Conservation (phyloP, 805 yeast genomes). For the Saturnispora serradocipensis region DNA sequence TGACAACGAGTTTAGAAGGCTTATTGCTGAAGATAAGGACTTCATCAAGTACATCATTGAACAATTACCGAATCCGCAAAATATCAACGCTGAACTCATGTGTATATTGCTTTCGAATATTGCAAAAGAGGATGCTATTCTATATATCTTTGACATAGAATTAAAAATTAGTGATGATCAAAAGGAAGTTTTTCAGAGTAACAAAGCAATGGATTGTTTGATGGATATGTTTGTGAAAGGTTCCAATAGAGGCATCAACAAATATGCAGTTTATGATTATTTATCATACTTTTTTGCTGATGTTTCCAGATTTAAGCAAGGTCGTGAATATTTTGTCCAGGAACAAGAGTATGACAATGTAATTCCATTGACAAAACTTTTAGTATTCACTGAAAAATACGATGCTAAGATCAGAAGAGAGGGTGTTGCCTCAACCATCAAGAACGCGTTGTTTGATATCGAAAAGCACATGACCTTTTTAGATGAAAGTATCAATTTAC, state of each 20-base stretch:
- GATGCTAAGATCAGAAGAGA: constrained; percentile 75
- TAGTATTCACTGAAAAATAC: constrained; percentile 75
- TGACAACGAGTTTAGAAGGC: constrained; percentile 50
- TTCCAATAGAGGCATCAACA: constrained; percentile 58
- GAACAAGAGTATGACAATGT: constrained; percentile 66
- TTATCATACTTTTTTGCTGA: constrained; percentile 86
- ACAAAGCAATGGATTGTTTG: constrained; percentile 60
- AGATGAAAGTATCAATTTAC: constrained; percentile 55
- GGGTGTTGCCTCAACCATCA: constrained; percentile 88
- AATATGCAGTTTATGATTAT: constrained; percentile 69
- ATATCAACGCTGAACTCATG: constrained; percentile 69
- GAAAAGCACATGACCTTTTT: constrained; percentile 54
- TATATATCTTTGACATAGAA: constrained; percentile 37
- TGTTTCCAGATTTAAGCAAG: constrained; percentile 62
- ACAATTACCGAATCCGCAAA: constrained; percentile 44
- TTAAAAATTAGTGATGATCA: constrained; percentile 27
- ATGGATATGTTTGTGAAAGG: constrained; percentile 90
- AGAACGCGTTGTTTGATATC: constrained; percentile 78
- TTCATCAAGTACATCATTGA: constrained; percentile 42
- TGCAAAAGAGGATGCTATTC: constrained; percentile 65
- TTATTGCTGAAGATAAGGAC: constrained; percentile 55
- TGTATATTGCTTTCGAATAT: constrained; percentile 78
- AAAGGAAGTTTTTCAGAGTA: constrained; percentile 45
- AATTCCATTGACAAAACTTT: constrained; percentile 70
- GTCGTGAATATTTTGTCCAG: constrained; percentile 70